These are phyloP conservation scores for Malus asiatica DNA, from an alignment of 306 rosid genomes.

Conservation along the genomic window DNA sequence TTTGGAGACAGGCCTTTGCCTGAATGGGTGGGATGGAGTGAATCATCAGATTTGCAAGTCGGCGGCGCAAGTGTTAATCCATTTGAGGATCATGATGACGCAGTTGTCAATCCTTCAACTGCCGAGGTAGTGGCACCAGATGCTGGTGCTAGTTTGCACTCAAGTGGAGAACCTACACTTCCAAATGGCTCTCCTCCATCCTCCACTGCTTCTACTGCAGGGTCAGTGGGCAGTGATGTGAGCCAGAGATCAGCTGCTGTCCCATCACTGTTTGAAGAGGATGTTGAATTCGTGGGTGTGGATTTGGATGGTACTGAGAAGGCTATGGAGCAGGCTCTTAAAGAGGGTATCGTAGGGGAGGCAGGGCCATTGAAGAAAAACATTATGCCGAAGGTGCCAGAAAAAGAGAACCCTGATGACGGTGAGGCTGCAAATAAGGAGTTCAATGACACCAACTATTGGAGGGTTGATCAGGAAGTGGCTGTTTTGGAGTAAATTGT, in stretches of 20 bases:
- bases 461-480: constrained; percentile 98
- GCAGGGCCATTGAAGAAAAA: constrained; percentile 95
- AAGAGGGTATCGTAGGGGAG: constrained; percentile 97
- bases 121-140: constrained; percentile 37
- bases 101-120: constrained; percentile 26
- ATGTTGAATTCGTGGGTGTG: constrained; percentile 94
- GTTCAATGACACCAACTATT: constrained; percentile 89
- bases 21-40: constrained; percentile 94
- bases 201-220: constrained; percentile 35
- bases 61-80: constrained; percentile 70
- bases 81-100: constrained; percentile 55
- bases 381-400: constrained; percentile 44
- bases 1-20: constrained; percentile 77
- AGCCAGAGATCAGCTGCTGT: constrained; percentile 48
- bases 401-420: constrained; percentile 65
- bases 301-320: constrained; percentile 90
- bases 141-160: constrained; percentile 30
- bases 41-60: constrained; percentile 61
- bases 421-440: constrained; percentile 73
- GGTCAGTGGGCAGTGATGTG: constrained; percentile 29
- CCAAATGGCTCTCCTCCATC: constrained; percentile 63
- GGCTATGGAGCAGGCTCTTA: constrained; percentile 97
- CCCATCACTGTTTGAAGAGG: constrained; percentile 88
- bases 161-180: constrained; percentile 38
- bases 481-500: constrained; percentile 67